phyloP scores from a whole-genome alignment of 352 stramenopile genomes.

The Pythium dissimile region DNA sequence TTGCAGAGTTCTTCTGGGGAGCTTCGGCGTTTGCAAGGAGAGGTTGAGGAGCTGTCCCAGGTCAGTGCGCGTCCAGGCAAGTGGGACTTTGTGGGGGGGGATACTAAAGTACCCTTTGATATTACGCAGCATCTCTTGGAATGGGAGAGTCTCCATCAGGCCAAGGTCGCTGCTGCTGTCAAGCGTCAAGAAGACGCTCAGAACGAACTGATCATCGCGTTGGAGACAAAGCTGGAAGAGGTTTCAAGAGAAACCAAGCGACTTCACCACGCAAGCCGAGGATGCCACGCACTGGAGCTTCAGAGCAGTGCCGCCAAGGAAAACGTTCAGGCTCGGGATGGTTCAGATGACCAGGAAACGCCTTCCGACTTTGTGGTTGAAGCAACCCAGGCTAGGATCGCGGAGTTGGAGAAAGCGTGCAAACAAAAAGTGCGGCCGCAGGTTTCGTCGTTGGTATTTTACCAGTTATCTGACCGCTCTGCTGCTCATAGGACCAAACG shows the following conservation, averaged over 20 bases:
- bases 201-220: conserved; percentile 22
- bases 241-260: conserved; percentile 27
- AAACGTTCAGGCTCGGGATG: neutral
- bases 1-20: conserved; percentile 36
- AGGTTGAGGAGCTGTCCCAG: conserved; percentile 44
- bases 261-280: neutral
- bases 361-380: conserved; percentile 11
- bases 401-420: conserved; percentile 64
- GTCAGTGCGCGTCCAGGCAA: too few relatives aligned
- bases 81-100: neutral
- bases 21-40: conserved; percentile 29
- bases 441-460: too few relatives aligned
- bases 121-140: conserved; percentile 39
- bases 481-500: conserved; percentile 46
- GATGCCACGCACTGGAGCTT: neutral
- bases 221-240: conserved; percentile 42
- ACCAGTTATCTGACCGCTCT: too few relatives aligned
- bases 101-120: neutral
- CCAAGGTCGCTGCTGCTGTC: conserved; percentile 34
- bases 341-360: neutral
- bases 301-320: neutral
- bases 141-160: conserved; percentile 56
- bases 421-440: conserved; percentile 61
- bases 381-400: conserved; percentile 31
- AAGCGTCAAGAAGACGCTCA: conserved; percentile 52